Conservation (phyloP, 2,329 filamentous ascomycete genomes). For the Colletotrichum somersetense region DNA sequence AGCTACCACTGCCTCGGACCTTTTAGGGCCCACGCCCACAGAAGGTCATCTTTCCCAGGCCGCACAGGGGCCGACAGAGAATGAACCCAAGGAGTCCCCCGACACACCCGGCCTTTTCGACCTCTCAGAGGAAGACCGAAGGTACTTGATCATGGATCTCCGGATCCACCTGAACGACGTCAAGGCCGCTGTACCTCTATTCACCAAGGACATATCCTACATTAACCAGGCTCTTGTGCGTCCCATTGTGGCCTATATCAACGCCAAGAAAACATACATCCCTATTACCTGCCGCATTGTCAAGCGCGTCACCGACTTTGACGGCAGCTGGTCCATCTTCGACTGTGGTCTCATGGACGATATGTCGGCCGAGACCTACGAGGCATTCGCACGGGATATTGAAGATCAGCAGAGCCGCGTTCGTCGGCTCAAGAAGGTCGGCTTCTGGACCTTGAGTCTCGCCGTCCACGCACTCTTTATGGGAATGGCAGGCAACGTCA, state of each 20-base stretch:
- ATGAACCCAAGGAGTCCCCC: neutral
- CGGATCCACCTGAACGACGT: slow-evolving; percentile 96
- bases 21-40: slow-evolving; percentile 46
- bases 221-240: slow-evolving; percentile 95
- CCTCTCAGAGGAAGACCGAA: slow-evolving; percentile 68
- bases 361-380: slow-evolving; percentile 91
- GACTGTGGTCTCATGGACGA: slow-evolving; percentile 96
- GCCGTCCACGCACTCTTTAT: slow-evolving; percentile 95
- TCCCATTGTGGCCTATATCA: slow-evolving; percentile 98
- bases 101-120: slow-evolving; percentile 18
- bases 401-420: slow-evolving; percentile 89
- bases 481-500: slow-evolving; percentile 88
- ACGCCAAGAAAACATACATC: slow-evolving; percentile 93
- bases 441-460: slow-evolving; percentile 93
- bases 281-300: slow-evolving; percentile 95
- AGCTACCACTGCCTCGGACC: slow-evolving; percentile 43
- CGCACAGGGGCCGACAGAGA: slow-evolving; percentile 1
- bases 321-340: slow-evolving; percentile 94
- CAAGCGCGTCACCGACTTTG: slow-evolving; percentile 89
- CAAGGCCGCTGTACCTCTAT: slow-evolving; percentile 90
- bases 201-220: slow-evolving; percentile 92
- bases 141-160: slow-evolving; percentile 93
- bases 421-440: slow-evolving; percentile 92
- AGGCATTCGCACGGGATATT: slow-evolving; percentile 92
- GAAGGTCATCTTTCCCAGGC: slow-evolving; percentile 52